Percentiles rank a stretch among this genome's conserved stretches.
These are phyloP conservation scores for Trametes sp. DNA, from an alignment of 1,284 basidiomycete species.

Conservation along the genomic window DNA sequence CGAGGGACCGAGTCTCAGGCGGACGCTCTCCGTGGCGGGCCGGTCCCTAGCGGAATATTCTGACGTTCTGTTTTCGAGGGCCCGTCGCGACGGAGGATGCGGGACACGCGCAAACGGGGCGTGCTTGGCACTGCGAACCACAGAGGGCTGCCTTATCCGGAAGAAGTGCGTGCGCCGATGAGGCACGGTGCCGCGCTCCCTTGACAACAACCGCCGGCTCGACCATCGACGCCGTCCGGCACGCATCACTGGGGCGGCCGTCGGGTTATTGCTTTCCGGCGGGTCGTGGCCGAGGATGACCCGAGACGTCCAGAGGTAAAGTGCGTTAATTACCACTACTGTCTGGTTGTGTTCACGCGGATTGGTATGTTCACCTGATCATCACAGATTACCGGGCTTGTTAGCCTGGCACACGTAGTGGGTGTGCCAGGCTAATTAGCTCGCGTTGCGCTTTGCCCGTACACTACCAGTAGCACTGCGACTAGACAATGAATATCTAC, in stretches of 20 bases:
- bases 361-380: too few species aligned
- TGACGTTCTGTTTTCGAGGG: constrained; percentile 28
- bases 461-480: too few species aligned
- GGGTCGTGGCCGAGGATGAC: too few species aligned
- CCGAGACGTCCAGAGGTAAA: too few species aligned
- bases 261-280: too few species aligned
- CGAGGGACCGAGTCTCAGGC: neutral
- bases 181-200: constrained; percentile 6
- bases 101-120: constrained; percentile 8
- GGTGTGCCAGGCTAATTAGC: too few species aligned
- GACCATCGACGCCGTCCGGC: neutral
- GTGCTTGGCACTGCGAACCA: constrained; percentile 17
- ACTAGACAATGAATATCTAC: too few species aligned
- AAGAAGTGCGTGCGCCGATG: constrained; percentile 2
- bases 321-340: too few species aligned
- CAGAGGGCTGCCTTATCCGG: constrained; percentile 17
- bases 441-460: too few species aligned
- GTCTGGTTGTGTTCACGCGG: too few species aligned
- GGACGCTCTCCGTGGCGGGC: constrained; percentile 1
- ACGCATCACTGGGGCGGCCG: neutral
- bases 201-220: constrained; percentile 23
- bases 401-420: too few species aligned
- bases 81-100: constrained; percentile 19
- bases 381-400: too few species aligned
- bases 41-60: constrained; percentile 14